A percentile compares a stretch with the other conserved stretches of the same genome.
phyloP scores from a whole-genome alignment of 805 yeast genomes.

The Osmozyma mogii region DNA sequence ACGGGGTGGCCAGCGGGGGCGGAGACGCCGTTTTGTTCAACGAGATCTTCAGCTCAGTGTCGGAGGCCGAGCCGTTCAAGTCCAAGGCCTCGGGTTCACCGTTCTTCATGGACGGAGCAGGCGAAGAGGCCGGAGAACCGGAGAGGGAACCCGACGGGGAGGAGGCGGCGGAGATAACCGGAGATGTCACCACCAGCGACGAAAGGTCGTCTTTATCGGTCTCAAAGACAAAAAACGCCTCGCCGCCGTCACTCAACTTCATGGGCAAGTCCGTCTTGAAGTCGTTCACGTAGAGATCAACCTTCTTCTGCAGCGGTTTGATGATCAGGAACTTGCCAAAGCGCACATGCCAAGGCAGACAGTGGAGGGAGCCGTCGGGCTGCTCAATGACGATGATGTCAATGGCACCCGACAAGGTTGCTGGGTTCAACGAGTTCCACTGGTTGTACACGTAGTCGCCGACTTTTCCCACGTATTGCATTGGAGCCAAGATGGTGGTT shows the following conservation, averaged over 20 bases:
- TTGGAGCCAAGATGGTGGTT: too few relatives aligned
- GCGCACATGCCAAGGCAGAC: conserved; percentile 95
- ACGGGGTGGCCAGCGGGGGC: conserved; percentile 7
- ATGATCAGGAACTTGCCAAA: conserved; percentile 91
- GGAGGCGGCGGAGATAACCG: conserved; percentile 60
- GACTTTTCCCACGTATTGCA: conserved; percentile 97
- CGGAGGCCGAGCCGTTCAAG: conserved; percentile 18
- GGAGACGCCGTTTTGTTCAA: conserved; percentile 14
- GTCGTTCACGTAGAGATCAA: conserved; percentile 82
- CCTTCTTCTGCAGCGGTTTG: conserved; percentile 92
- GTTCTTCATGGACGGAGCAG: conserved; percentile 3
- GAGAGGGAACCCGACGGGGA: conserved; percentile 47
- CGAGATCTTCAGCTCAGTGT: conserved; percentile 23
- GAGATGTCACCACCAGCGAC: conserved; percentile 72
- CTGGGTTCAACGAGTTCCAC: conserved; percentile 95
- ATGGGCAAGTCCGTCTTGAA: conserved; percentile 76
- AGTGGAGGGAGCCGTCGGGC: conserved; percentile 68
- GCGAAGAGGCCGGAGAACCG: conserved; percentile 10
- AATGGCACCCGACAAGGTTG: conserved; percentile 94
- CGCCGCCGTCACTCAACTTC: conserved; percentile 97
- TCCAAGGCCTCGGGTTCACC: conserved; percentile 29
- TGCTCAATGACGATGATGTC: conserved; percentile 94
- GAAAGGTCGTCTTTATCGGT: conserved; percentile 64
- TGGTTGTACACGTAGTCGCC: conserved; percentile 92
- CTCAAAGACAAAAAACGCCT: conserved; percentile 94